Evolutionary conservation across 164 flowering plant species (phyloP).

Genomic region (Warburgia ugandensis): DNA sequence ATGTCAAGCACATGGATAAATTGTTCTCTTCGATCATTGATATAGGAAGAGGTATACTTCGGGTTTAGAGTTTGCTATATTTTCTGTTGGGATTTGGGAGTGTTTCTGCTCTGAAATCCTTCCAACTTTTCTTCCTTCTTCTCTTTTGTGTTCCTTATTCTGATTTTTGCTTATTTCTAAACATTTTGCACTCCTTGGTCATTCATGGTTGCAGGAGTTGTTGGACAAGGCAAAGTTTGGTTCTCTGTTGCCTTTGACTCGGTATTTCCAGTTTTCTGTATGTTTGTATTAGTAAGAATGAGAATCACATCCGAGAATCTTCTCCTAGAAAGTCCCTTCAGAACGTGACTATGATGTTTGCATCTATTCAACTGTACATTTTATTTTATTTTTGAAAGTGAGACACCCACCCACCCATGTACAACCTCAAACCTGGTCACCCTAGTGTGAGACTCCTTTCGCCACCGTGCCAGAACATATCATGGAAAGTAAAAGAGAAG

Average conservation of each 20-base stretch:
- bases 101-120: not conserved
- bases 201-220: constrained; percentile 42
- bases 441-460: no score
- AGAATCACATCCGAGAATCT: no score
- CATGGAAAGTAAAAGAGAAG: no score
- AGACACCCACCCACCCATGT: no score
- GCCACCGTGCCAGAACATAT: no score
- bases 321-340: no score
- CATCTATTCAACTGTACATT: no score
- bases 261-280: constrained; percentile 30
- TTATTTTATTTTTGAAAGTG: no score
- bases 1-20: constrained; percentile 55
- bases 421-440: no score
- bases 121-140: not conserved
- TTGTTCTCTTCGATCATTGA: constrained; percentile 42
- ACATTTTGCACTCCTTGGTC: not conserved
- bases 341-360: no score
- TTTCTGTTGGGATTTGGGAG: not conserved
- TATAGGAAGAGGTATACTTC: constrained; percentile 59
- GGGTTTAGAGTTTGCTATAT: not conserved
- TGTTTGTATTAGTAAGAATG: not conserved
- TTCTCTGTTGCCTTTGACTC: constrained; percentile 83
- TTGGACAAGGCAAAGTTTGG: constrained; percentile 48
- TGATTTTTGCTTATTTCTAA: not conserved
- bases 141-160: not conserved